Conservation (phyloP, 228 moss, liverwort and hornwort genomes). For the Sphagnum magellanicum region DNA sequence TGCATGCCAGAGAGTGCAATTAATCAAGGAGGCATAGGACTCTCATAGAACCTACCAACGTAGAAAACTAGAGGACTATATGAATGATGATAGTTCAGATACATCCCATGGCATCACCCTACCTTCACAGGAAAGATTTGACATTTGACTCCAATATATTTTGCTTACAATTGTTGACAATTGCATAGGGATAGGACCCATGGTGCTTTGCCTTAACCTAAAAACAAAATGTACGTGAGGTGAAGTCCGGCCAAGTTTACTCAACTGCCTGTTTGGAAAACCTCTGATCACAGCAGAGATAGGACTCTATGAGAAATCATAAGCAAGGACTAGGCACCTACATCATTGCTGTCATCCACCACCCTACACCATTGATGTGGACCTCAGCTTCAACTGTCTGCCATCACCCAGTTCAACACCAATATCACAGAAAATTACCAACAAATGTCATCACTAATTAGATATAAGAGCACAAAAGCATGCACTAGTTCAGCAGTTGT, state of each 20-base stretch:
- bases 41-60: too few species aligned
- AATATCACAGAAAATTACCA: neutral
- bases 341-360: constrained; percentile 78
- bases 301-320: neutral
- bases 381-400: constrained; percentile 73
- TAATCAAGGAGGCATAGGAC: too few species aligned
- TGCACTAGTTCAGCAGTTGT: neutral
- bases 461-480: neutral
- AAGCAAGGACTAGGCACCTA: constrained; percentile 13
- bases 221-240: too few species aligned
- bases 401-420: neutral
- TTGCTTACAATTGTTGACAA: too few species aligned
- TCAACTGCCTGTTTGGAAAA: neutral
- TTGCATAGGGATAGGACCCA: too few species aligned
- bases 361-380: constrained; percentile 53
- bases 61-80: too few species aligned
- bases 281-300: neutral
- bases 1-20: constrained; percentile 15
- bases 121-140: too few species aligned
- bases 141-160: too few species aligned
- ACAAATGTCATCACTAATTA: neutral
- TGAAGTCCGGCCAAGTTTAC: too few species aligned
- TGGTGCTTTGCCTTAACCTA: too few species aligned
- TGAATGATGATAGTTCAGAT: too few species aligned
- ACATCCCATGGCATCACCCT: too few species aligned